A percentile compares a stretch with the other conserved stretches of the same genome.
Evolutionary conservation across 2,329 filamentous ascomycete species (phyloP).

Genomic region (Aurifilum marmelostoma): DNA sequence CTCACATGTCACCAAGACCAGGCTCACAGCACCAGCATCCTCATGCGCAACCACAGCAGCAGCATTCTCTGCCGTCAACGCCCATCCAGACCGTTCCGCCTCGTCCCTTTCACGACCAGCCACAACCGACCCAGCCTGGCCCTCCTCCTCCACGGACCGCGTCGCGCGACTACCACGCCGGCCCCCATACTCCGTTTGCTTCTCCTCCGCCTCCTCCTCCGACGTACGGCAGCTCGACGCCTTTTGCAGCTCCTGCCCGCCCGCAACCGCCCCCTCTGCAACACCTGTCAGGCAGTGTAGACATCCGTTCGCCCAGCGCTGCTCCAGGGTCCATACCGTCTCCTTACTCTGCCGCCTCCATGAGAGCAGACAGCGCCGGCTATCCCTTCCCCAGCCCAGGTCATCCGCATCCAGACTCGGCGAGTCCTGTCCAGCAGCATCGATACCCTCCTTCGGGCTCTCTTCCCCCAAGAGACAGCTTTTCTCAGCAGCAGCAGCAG

Average conservation of each 20-base stretch:
- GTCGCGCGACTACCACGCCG: constrained; percentile 49
- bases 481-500: constrained; percentile 45
- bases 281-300: constrained; percentile 47
- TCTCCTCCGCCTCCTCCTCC: constrained; percentile 29
- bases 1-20: constrained; percentile 29
- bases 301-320: constrained; percentile 55
- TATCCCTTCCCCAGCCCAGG: constrained; percentile 52
- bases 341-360: constrained; percentile 55
- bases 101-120: constrained; percentile 56
- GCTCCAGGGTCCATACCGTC: constrained; percentile 48
- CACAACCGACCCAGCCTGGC: constrained; percentile 51
- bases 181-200: constrained; percentile 37
- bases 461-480: constrained; percentile 52
- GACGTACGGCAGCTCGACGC: constrained; percentile 35
- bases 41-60: constrained; percentile 35
- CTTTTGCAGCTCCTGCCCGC: constrained; percentile 43
- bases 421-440: constrained; percentile 56
- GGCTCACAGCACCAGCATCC: constrained; percentile 31
- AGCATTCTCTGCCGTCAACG: constrained; percentile 39
- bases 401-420: constrained; percentile 45
- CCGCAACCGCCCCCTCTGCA: constrained; percentile 52
- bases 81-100: constrained; percentile 47
- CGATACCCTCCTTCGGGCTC: constrained; percentile 52
- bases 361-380: constrained; percentile 45
- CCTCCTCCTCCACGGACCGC: constrained; percentile 54